A percentile compares a stretch with the other conserved stretches of the same genome.
These are phyloP conservation scores for Salicornia ramosissima DNA, from an alignment of 148 eudicot genomes.

Conservation along the genomic window DNA sequence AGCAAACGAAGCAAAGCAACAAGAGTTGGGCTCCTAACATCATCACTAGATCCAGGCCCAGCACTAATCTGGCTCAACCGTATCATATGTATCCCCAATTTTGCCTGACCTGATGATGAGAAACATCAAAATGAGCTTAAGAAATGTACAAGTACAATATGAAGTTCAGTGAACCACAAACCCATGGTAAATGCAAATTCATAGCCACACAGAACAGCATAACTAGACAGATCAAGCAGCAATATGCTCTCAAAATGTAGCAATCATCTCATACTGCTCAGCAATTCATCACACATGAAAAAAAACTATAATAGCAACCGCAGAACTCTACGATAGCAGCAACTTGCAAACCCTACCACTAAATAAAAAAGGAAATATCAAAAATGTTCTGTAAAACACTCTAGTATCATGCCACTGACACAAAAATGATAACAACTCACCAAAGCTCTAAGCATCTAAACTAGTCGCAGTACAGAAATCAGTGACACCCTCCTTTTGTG, in stretches of 20 bases:
- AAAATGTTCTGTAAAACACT: too few species aligned
- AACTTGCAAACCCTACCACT: not conserved
- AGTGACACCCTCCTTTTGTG: not conserved
- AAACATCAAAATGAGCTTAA: not conserved
- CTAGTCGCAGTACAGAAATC: not conserved
- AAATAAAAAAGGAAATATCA: not conserved
- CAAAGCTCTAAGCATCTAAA: not conserved
- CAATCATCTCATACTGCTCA: not conserved
- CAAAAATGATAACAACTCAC: not conserved
- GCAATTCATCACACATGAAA: not conserved
- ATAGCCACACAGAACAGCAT: not conserved
- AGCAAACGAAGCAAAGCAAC: constrained; percentile 77
- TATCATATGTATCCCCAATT: constrained; percentile 70
- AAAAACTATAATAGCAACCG: not conserved
- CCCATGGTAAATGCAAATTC: constrained; percentile 3
- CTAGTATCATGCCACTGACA: not conserved
- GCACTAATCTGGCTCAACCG: constrained; percentile 74
- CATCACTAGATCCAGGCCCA: constrained; percentile 43
- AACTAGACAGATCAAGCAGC: not conserved
- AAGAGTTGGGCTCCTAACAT: constrained; percentile 65
- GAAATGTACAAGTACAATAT: not conserved
- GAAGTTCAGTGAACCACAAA: not conserved
- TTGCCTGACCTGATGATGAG: constrained; percentile 67
- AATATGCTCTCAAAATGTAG: not conserved
- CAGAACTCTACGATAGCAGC: not conserved